Evolutionary conservation across 2,329 filamentous ascomycete genomes (phyloP), one percentile per base, ranked within the genome.

Genomic region (Cladobotryum protrusum): DNA sequence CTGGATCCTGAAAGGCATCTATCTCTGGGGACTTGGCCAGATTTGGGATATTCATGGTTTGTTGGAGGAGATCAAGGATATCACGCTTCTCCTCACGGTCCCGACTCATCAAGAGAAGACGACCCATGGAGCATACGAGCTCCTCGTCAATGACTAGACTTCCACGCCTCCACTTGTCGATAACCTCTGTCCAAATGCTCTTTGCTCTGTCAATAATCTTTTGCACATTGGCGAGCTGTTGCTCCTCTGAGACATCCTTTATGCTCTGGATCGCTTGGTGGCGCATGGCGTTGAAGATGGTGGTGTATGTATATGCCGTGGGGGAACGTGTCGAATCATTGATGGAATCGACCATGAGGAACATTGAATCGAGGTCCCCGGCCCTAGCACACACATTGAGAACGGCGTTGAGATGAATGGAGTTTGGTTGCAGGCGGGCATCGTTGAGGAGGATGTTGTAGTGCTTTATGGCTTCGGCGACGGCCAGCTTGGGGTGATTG

Each of bases 321-420:
- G 91, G 84, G 15, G 83, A 72, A 32, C 80, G 78, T 0, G 76
- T 63, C 0, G 82, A 70, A 13, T 83, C 77, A 14, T 90, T 85
- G 50, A 92, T 77, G 32, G 83, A 82, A n/a, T 81, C 77, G 40
- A 85, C 81, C 55, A 96, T 77, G 48, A 79, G 78, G 75, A 93
- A 95, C 57, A 97, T 71, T 14, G 84, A 80, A 57, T 96, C 89
- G 66, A 95, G 76, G 62, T 96, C 85, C 12, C 75, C 66, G 4
- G 87, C 85, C 50, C 81, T 77, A 43, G 85, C 79, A 64, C 91
- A 97, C 8, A 93, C 86, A 52, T 84, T 82, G 41, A 99, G 72
- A n/a, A 90, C 81, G 9, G 91, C 88, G 64, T 99, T 99, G 55
- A 88, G 82, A 62, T 97, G 93, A 50, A 89, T 86, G 34, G 85